A percentile compares a stretch with the other conserved stretches of the same genome.
These are phyloP conservation scores for Ceratocystis albifundus DNA, from an alignment of 2,329 filamentous ascomycete genomes.

Conservation along the genomic window DNA sequence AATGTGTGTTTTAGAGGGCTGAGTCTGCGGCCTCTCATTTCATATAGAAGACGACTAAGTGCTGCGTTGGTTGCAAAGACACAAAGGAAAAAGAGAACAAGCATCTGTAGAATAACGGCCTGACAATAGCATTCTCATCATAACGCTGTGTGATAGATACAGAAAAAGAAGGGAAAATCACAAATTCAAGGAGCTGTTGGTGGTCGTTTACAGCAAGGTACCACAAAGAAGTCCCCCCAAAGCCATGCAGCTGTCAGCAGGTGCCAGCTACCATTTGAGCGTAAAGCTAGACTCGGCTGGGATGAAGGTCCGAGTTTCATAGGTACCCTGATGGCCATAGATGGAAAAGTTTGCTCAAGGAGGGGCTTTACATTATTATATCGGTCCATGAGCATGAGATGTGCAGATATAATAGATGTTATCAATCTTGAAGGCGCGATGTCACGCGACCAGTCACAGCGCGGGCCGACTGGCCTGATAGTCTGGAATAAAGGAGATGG, in stretches of 20 bases:
- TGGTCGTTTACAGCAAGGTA: neutral
- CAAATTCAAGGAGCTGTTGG: no score
- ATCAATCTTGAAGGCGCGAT: neutral
- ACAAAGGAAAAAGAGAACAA: no score
- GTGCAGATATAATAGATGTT: neutral
- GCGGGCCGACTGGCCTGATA: neutral
- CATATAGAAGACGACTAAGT: no score
- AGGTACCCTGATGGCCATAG: neutral
- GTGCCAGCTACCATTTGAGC: neutral
- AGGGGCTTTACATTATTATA: neutral
- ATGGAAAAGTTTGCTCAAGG: constrained; percentile 1
- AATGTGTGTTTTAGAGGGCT: neutral
- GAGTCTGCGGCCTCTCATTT: neutral
- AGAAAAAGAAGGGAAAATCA: no score
- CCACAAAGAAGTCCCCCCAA: neutral
- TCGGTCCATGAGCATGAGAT: neutral
- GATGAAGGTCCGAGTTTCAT: neutral
- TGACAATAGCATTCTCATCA: no score
- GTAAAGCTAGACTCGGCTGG: neutral
- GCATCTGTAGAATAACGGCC: no score
- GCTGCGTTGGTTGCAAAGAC: no score
- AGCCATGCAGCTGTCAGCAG: neutral
- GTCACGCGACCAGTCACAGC: neutral
- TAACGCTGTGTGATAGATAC: no score
- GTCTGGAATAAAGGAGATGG: neutral